Percentiles rank a stretch among this genome's conserved stretches.
Conservation (phyloP, 306 rosid genomes). For the Malus sieversii region DNA sequence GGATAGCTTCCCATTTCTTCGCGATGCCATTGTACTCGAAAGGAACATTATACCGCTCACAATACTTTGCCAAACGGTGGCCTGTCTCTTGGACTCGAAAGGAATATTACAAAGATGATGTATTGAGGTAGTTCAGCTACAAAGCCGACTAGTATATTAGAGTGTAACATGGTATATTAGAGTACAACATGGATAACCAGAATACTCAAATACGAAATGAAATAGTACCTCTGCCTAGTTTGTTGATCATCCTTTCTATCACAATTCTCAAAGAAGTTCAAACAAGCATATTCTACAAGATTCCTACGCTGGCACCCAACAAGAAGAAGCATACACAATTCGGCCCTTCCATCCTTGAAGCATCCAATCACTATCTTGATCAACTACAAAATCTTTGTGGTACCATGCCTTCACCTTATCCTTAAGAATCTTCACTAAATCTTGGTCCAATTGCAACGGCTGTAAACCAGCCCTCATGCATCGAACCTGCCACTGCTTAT, state of each 20-base stretch:
- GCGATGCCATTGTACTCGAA: conserved; percentile 56
- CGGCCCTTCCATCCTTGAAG: conserved; percentile 73
- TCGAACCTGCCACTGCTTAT: conserved; percentile 59
- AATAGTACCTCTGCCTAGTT: not conserved
- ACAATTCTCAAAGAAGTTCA: not conserved
- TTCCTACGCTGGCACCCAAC: conserved; percentile 59
- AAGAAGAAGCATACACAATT: conserved; percentile 42
- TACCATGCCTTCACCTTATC: conserved; percentile 28
- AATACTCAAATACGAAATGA: not conserved
- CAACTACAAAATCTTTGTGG: conserved; percentile 41
- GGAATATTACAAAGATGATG: not conserved
- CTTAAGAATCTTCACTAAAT: conserved; percentile 16
- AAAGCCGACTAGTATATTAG: not conserved
- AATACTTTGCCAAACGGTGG: conserved; percentile 24
- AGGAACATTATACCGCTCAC: conserved; percentile 29
- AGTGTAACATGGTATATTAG: too few species aligned
- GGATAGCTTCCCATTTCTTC: conserved; percentile 52
- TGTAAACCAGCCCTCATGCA: conserved; percentile 37
- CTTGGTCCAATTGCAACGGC: conserved; percentile 33
- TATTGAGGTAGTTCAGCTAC: not conserved
- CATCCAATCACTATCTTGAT: conserved; percentile 46
- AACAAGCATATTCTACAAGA: not conserved
- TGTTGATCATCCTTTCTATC: not conserved
- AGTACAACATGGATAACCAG: not conserved
- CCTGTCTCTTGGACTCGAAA: conserved; percentile 28